Evolutionary conservation across 768 basidiomycete genomes (phyloP), one percentile per base, ranked within the genome.

Genomic region (Trametes cubensis): DNA sequence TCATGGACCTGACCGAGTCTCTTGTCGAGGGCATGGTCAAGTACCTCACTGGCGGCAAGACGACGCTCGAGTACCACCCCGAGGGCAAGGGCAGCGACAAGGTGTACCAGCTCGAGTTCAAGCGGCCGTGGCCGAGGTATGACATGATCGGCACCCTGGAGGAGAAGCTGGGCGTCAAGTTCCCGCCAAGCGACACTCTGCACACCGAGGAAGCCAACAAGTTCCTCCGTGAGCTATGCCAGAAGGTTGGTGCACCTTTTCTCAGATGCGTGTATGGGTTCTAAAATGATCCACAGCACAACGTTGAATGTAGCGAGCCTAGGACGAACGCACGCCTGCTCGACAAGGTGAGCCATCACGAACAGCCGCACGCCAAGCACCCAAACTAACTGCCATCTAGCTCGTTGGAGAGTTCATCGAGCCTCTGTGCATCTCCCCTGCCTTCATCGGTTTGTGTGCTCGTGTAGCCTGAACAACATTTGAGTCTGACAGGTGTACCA

Each of bases 341-440:
- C 44, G 97, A 98, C 79, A 99, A 98, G 85, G 90, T 88, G 34
- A 34, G 34, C 11, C 34, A 11, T 10, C 5, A 34, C 34, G 10
- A 34, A 11, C 6, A 34, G 34, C 10, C 10, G 34, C 10, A 11
- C 34, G 11, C 34, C 11, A 34, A 34, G 10, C 10, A 34, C 11
- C 34, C 34, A 5, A 11, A 10, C 34, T 34, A 11, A 34, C 34
- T 34, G 63, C 20, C 60, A 92, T 1, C 13, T 20, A 49, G 93
- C 93, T 99, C 64, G 96, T 98, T 60, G 96, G 97, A 49, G 96
- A 98, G 76, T 98, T 82, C 78, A 98, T 99, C 74, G 97, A 99
- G 74, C 92, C 90, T 30, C 88, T 98, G 58, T 99, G 97, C 77
- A 85, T 98, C 69, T 95, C 92, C 39, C 97, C 97, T 3, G 82